phyloP scores from a whole-genome alignment of 2,329 filamentous ascomycete genomes.

The Arthrobotrys entomopaga region DNA sequence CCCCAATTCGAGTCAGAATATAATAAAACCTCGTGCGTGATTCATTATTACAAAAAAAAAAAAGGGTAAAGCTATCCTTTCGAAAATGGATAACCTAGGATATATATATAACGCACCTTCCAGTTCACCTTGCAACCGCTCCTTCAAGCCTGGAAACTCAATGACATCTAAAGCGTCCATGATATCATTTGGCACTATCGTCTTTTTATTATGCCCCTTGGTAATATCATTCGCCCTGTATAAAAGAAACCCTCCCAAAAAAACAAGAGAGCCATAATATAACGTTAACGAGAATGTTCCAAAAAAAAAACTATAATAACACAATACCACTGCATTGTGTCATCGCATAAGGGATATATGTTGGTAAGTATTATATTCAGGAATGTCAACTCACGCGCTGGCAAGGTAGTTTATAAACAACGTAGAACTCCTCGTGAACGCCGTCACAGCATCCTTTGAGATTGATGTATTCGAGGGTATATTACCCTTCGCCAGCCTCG shows the following conservation, averaged over 20 bases:
- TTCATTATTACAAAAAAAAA: too few relatives aligned
- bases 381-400: slow-evolving; percentile 70
- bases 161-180: slow-evolving; percentile 96
- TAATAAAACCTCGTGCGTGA: neutral
- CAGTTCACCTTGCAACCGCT: slow-evolving; percentile 78
- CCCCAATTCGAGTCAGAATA: slow-evolving; percentile 57
- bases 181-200: slow-evolving; percentile 74
- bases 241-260: slow-evolving; percentile 18
- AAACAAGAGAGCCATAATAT: neutral
- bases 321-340: too few relatives aligned
- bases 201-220: slow-evolving; percentile 66
- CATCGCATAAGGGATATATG: too few relatives aligned
- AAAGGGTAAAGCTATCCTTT: too few relatives aligned
- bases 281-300: neutral
- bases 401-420: slow-evolving; percentile 85
- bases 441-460: slow-evolving; percentile 81
- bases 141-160: slow-evolving; percentile 85
- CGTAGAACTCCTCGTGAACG: slow-evolving; percentile 82
- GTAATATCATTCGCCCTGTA: slow-evolving; percentile 78
- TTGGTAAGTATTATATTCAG: too few relatives aligned
- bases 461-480: slow-evolving; percentile 74
- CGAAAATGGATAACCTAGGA: too few relatives aligned
- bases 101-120: slow-evolving; percentile 60
- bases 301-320: neutral
- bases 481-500: slow-evolving; percentile 80